phyloP scores from a whole-genome alignment of 805 yeast genomes.

The Saturnispora gosingensis region DNA sequence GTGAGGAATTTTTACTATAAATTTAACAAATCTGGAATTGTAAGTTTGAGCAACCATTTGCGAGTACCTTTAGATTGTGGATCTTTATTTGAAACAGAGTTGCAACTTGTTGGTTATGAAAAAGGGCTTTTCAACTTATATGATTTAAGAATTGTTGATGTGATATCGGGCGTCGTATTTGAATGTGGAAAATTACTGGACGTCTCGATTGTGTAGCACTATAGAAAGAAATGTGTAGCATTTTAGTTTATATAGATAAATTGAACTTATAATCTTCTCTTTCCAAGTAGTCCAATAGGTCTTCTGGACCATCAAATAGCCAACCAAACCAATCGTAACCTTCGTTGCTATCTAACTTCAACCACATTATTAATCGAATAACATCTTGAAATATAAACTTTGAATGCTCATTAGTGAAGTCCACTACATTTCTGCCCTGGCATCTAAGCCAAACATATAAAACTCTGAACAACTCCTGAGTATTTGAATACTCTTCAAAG shows the following conservation, averaged over 20 bases:
- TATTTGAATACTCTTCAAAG: not conserved
- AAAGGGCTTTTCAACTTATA: slow-evolving; percentile 56
- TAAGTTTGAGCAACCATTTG: slow-evolving; percentile 58
- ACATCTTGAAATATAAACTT: slow-evolving; percentile 14
- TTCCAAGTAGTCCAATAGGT: slow-evolving; percentile 14
- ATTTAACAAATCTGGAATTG: slow-evolving; percentile 43
- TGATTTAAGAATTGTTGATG: slow-evolving; percentile 59
- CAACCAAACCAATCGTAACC: slow-evolving; percentile 24
- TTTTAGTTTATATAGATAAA: not conserved
- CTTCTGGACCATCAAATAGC: slow-evolving; percentile 22
- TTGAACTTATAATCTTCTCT: slow-evolving; percentile 9
- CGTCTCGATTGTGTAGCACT: slow-evolving; percentile 41
- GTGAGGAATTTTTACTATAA: slow-evolving; percentile 27
- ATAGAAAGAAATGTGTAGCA: not conserved
- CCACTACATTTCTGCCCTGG: slow-evolving; percentile 12
- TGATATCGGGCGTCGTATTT: slow-evolving; percentile 52
- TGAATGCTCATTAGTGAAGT: slow-evolving; percentile 12
- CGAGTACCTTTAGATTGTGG: slow-evolving; percentile 51
- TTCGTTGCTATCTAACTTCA: slow-evolving; percentile 15
- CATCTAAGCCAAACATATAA: slow-evolving; percentile 23
- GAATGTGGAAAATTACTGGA: slow-evolving; percentile 66
- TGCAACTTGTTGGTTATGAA: slow-evolving; percentile 51
- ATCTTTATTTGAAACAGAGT: slow-evolving; percentile 53
- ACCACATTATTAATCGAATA: slow-evolving; percentile 18
- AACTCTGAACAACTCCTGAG: slow-evolving; percentile 12